Base-by-base conservation (phyloP, 805 yeast genomes). In the Jamesozyma hellenica region DNA sequence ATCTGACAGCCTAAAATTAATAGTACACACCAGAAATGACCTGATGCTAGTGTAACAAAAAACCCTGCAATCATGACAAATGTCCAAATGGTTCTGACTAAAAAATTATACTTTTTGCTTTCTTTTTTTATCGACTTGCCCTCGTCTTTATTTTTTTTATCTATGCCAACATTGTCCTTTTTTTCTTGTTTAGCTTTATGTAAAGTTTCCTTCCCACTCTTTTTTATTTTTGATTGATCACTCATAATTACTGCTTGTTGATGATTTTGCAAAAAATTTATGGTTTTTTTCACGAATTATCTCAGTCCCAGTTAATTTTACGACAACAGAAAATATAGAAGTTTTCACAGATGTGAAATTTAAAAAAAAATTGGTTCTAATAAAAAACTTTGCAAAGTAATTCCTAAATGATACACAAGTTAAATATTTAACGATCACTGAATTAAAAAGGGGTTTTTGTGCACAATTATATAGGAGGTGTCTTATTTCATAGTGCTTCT, bases 81-180 rank as follows among this genome's bases (percentile, higher is more conserved):
- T 0, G 96, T 83, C 97, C 97, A 92, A 35, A 83, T 68, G 3
- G 97, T 80, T 50, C 98, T 76, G 19, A 87, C 84, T 35, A 87
- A 58, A 54, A 92, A 87, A 32, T 55, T 56, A 34, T 52, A 51
- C 29, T 47, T 47, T 41, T 50, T 58, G 29, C 43, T 52, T 27
- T 52, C 56, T 28, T 43, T 49, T 37, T 27, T 36, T 36, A 41
- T 28, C 12, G 7, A 7, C n/a, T 31, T 9, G 5, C 7, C 23
- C 9, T 17, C 14, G 12, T 31, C 17, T 12, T 16, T 19, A 7
- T n/a, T 30, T 13, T 16, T 16, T 30, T 7, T 11, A 12, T 7
- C 32, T 30, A 11, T 7, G n/a, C n/a, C n/a, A n/a, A n/a, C 28
- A 12, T n/a, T 27, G 28, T 18, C 34, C 17, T 16, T 31, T 11